Evolutionary conservation across 2,329 filamentous ascomycete genomes (phyloP).

Genomic region (Microsporum audouinii): DNA sequence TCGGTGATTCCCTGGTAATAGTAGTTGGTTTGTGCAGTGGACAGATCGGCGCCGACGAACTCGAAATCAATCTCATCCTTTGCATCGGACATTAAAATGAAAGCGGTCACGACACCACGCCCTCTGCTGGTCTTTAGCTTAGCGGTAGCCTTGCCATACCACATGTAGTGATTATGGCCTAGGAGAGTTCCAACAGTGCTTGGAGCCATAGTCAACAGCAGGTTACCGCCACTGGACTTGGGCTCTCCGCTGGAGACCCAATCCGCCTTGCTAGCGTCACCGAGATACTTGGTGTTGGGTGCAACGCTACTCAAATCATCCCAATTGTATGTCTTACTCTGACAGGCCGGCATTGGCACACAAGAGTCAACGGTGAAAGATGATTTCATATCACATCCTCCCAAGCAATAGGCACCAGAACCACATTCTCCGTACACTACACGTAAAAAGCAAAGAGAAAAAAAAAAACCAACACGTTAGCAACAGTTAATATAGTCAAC

Average conservation of each 20-base stretch:
- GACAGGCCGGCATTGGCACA: constrained; percentile 70
- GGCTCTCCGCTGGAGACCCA: constrained; percentile 82
- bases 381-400: constrained; percentile 80
- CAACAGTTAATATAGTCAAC: background rate
- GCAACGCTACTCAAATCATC: constrained; percentile 57
- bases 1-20: constrained; percentile 90
- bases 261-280: constrained; percentile 65
- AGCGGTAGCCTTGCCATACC: constrained; percentile 90
- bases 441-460: constrained; percentile 11
- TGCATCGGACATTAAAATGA: constrained; percentile 88
- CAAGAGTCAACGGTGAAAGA: constrained; percentile 78
- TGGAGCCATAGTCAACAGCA: constrained; percentile 81
- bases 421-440: constrained; percentile 87
- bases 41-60: constrained; percentile 71
- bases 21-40: constrained; percentile 80
- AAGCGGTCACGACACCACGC: constrained; percentile 85
- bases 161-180: constrained; percentile 76
- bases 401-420: constrained; percentile 86
- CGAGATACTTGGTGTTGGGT: constrained; percentile 71
- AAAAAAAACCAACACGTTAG: background rate
- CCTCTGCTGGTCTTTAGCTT: constrained; percentile 75
- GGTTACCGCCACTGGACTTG: constrained; percentile 47
- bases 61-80: constrained; percentile 99
- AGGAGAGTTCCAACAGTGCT: constrained; percentile 78
- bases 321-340: constrained; percentile 63